phyloP scores from a whole-genome alignment of 2,329 filamentous ascomycete species.

The Trichoderma cornu-damae region DNA sequence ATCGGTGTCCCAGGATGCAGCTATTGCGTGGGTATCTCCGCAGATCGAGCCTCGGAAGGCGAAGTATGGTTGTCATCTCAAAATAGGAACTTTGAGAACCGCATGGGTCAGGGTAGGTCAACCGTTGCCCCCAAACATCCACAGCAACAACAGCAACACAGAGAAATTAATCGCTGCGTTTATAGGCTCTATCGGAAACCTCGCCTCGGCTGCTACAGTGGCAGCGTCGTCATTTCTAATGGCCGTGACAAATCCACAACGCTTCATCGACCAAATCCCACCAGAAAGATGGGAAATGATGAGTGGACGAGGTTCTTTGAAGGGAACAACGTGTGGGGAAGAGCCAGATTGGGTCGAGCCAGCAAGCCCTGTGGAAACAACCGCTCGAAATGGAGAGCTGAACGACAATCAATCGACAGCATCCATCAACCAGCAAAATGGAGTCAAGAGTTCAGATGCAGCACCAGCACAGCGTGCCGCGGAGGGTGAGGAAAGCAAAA shows the following conservation, averaged over 20 bases:
- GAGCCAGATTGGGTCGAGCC: slow-evolving; percentile 9
- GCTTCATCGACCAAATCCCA: slow-evolving; percentile 8
- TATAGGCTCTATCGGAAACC: slow-evolving; percentile 33
- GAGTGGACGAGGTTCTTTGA: neutral
- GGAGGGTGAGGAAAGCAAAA: neutral
- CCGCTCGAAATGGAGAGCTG: neutral
- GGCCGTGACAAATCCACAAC: slow-evolving; percentile 36
- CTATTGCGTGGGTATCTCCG: slow-evolving; percentile 42
- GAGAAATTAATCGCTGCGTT: neutral
- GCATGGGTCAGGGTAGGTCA: slow-evolving; percentile 33
- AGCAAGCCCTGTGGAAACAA: neutral
- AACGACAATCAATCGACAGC: neutral
- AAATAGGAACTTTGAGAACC: slow-evolving; percentile 42
- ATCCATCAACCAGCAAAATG: neutral
- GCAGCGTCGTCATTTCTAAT: slow-evolving; percentile 44
- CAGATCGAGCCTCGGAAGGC: slow-evolving; percentile 35
- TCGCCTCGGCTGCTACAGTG: slow-evolving; percentile 42
- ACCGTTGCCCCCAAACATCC: neutral
- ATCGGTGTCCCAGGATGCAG: slow-evolving; percentile 39
- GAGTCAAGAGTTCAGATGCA: neutral
- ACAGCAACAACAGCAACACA: rapidly evolving
- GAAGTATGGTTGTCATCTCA: slow-evolving; percentile 41
- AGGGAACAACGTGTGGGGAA: neutral
- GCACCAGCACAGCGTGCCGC: neutral
- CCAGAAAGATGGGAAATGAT: neutral